Evolutionary conservation across 192 early-diverging fungal species (phyloP).

Genomic region (Diversispora epigaea): DNA sequence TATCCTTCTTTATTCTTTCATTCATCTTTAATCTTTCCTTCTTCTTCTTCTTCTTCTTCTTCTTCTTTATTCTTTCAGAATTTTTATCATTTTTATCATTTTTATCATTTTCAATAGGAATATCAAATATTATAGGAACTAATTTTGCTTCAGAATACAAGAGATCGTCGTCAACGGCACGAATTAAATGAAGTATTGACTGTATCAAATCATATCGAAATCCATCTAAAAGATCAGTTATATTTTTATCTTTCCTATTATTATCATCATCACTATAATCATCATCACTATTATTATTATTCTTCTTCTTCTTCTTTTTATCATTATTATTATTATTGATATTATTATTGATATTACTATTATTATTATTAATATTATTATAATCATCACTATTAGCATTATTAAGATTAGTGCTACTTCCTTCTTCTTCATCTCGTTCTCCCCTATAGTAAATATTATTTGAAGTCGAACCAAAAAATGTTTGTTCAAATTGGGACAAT

Average conservation of each 20-base stretch:
- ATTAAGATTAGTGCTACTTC: neutral
- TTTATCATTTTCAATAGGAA: neutral
- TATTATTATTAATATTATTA: neutral
- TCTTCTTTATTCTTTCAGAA: too few relatives aligned
- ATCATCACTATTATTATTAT: neutral
- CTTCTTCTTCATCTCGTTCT: too few relatives aligned
- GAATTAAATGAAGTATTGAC: slow-evolving; percentile 6
- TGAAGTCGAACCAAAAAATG: neutral
- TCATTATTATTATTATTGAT: neutral
- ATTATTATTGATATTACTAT: neutral
- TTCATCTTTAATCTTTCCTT: too few relatives aligned
- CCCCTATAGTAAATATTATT: too few relatives aligned
- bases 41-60: too few relatives aligned
- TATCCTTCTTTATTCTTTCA: too few relatives aligned
- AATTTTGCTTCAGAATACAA: neutral
- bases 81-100: neutral
- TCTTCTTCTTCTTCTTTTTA: neutral
- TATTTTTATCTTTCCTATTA: neutral
- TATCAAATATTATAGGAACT: neutral
- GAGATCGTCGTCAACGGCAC: neutral
- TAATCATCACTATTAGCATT: neutral
- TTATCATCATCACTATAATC: neutral
- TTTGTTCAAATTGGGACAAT: neutral
- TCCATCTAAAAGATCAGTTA: neutral
- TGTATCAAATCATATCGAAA: slow-evolving; percentile 11